Base-by-base conservation (phyloP, 2,329 filamentous ascomycete genomes). In the Dothidotthia symphoricarpi region DNA sequence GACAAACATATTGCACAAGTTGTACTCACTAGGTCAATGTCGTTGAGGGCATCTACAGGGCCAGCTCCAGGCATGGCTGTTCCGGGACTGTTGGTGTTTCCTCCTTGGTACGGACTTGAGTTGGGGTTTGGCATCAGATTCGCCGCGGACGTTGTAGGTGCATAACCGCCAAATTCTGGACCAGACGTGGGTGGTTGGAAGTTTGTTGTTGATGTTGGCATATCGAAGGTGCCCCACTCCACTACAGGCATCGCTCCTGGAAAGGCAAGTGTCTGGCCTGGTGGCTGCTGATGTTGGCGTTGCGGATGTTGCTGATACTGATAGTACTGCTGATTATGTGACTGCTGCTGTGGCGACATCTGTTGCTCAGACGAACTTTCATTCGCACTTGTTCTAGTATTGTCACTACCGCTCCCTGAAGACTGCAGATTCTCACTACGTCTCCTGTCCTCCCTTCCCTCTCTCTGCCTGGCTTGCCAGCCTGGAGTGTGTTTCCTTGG, bases 21-120 rank as follows among this genome's bases (percentile, higher is more conserved):
- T 9, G 19, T 31, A 71, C 78, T 68, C 65, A 83, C 81, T 82
- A 81, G 85, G 50, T 86, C 81, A 47, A 85, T 78, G 39, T 79
- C 77, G 27, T 80, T 59, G 33, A 58, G 48, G 12, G 42, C 45
- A 34, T 56, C 51, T 46, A 59, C 47, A 1, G 51, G 52, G 43
- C 19, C 19, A 22, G 5, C 19, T 6, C 54, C 63, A 8, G 38
- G 45, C 3, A 41, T 40, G 8, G 44, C 31, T 6, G 39, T 36
- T 3, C 29, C 38, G 7, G 45, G 33, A 15, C 31, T 39, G 25
- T 25, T 45, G 4, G 26, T 16, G 26, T 16, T 13, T 12, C 49
- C 39, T 19, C 36, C 40, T 12, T 11, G 24, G 12, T 31, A 41
- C 6, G 34, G 22, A 24, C 16, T 29, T 14, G 25, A 3, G 4